A percentile compares a stretch with the other conserved stretches of the same genome.
Conservation (phyloP, 192 early-diverging fungal species). For the Phycomyces blakesleeanus region DNA sequence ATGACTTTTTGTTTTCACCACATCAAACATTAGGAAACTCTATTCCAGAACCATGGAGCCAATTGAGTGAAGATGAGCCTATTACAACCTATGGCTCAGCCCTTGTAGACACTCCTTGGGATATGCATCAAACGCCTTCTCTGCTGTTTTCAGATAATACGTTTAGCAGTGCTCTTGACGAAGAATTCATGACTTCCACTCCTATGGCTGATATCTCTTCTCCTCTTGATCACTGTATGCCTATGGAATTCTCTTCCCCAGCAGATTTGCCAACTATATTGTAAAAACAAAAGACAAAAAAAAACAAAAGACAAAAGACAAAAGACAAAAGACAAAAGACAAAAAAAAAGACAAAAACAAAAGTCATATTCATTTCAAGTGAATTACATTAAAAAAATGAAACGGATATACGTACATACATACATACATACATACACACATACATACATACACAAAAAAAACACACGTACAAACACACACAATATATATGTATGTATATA, state of each 20-base stretch:
- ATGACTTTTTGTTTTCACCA: conserved; percentile 13
- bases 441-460: no score
- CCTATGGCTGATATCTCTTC: not conserved
- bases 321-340: no score
- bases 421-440: no score
- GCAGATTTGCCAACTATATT: not conserved
- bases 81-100: not conserved
- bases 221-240: not conserved
- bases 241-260: not conserved
- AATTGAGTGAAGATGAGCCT: conserved; percentile 10
- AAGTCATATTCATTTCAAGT: no score
- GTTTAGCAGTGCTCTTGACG: conserved; percentile 12
- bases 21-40: conserved; percentile 1
- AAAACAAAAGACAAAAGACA: no score
- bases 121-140: conserved; percentile 11
- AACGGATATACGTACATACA: no score
- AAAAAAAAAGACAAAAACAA: no score
- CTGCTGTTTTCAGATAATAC: conserved; percentile 13
- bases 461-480: no score
- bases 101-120: conserved; percentile 4
- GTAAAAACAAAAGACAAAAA: not conserved
- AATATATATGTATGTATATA: no score
- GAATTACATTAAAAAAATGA: no score
- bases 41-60: conserved; percentile 6
- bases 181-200: not conserved